phyloP scores from a whole-genome alignment of 2,329 filamentous ascomycete species.

The Alternaria novae-zelandiae region DNA sequence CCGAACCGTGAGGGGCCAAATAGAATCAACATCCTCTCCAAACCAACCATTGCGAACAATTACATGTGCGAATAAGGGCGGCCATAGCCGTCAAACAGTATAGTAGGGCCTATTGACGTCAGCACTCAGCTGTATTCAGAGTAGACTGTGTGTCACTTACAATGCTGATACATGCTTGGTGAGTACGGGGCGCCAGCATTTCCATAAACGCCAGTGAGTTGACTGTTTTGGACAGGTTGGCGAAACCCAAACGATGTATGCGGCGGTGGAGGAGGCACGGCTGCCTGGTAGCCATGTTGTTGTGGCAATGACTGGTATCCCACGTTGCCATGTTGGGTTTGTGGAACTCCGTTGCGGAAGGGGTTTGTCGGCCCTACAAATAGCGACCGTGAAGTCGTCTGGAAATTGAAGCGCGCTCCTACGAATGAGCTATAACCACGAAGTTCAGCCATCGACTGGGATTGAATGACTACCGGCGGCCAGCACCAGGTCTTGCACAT shows the following conservation, averaged over 20 bases:
- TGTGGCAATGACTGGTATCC: background rate
- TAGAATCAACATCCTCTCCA: background rate
- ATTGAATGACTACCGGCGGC: conserved; percentile 9
- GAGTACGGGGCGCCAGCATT: background rate
- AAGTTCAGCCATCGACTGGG: background rate
- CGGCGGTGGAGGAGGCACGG: background rate
- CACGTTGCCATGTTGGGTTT: background rate
- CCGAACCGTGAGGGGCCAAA: background rate
- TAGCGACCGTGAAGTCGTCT: background rate
- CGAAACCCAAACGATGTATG: background rate
- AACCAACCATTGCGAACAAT: background rate
- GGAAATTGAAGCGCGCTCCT: background rate
- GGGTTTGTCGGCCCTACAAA: background rate
- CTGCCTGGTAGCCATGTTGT: background rate
- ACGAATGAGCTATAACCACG: background rate
- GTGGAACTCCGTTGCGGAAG: background rate
- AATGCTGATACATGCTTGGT: background rate
- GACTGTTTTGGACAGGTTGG: background rate
- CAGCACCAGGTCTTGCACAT: conserved; percentile 27
- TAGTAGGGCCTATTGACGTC: background rate
- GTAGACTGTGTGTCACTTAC: background rate
- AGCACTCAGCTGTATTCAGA: background rate
- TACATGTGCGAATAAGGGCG: background rate
- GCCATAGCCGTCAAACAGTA: background rate
- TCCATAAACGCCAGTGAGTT: background rate